These are phyloP conservation scores for Suillus occidentalis DNA, from an alignment of 768 basidiomycete species.

Conservation along the genomic window DNA sequence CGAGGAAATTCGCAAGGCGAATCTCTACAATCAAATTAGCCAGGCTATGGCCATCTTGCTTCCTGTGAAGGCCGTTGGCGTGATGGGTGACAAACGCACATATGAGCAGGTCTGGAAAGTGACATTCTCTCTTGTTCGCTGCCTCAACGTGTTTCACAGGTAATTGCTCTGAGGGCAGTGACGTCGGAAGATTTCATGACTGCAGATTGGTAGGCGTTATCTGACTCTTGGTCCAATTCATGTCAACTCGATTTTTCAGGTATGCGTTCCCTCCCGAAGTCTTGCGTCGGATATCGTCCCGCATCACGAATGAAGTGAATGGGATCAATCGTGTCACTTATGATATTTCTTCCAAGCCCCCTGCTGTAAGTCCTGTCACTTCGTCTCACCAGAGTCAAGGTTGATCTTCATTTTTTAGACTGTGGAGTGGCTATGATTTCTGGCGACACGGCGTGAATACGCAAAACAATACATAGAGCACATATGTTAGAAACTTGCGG, in stretches of 20 bases:
- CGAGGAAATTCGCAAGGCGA: conserved; percentile 93
- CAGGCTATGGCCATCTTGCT: conserved; percentile 96
- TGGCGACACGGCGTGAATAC: neutral
- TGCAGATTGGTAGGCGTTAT: conserved; percentile 80
- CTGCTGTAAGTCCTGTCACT: conserved; percentile 59
- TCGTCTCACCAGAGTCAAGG: neutral
- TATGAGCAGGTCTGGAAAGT: conserved; percentile 75
- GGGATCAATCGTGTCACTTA: conserved; percentile 97
- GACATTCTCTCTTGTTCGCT: neutral
- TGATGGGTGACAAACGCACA: conserved; percentile 95
- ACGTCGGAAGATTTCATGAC: conserved; percentile 99
- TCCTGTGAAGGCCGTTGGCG: conserved; percentile 97
- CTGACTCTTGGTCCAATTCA: conserved; percentile 16
- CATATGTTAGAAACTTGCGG: neutral
- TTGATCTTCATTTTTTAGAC: conserved; percentile 27
- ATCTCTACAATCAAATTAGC: conserved; percentile 88
- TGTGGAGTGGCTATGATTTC: conserved; percentile 44
- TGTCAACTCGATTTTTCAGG: conserved; percentile 46
- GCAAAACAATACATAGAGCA: neutral
- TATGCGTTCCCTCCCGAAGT: conserved; percentile 95
- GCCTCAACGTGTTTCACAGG: conserved; percentile 41
- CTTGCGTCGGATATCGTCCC: conserved; percentile 86
- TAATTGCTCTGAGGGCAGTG: conserved; percentile 92
- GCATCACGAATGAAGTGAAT: conserved; percentile 96
- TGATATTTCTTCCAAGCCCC: conserved; percentile 97